Percentiles rank a stretch among this genome's conserved stretches.
phyloP scores from a whole-genome alignment of 73 alveolate genomes.

The Paramecium sexaurelia region DNA sequence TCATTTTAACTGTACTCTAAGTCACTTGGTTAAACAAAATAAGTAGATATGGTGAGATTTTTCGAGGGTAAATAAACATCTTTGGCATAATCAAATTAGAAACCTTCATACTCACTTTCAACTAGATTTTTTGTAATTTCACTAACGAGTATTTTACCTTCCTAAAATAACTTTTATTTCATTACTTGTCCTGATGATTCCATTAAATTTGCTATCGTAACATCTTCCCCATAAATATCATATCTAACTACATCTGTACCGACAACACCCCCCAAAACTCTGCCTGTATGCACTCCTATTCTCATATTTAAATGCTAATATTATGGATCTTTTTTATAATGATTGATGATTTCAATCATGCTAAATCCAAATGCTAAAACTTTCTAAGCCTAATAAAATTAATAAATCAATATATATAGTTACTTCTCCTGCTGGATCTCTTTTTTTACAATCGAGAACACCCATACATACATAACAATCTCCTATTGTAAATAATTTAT shows the following conservation, averaged over 20 bases:
- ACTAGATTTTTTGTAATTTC: constrained; percentile 86
- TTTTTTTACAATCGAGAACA: constrained; percentile 87
- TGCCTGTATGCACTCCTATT: constrained; percentile 91
- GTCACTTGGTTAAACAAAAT: constrained; percentile 45
- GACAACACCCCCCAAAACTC: constrained; percentile 84
- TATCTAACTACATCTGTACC: constrained; percentile 95
- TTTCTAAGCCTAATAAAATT: neutral
- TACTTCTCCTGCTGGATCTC: constrained; percentile 94
- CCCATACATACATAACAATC: constrained; percentile 98
- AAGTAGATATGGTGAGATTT: constrained; percentile 45
- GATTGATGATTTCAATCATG: constrained; percentile 91
- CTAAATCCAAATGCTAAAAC: constrained; percentile 77
- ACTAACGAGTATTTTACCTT: constrained; percentile 91
- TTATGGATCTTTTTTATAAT: constrained; percentile 79
- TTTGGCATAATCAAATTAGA: constrained; percentile 55
- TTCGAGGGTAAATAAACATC: constrained; percentile 49
- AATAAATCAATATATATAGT: too few species aligned
- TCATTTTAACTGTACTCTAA: neutral
- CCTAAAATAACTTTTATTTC: neutral
- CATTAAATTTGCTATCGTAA: constrained; percentile 96
- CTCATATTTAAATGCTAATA: constrained; percentile 82
- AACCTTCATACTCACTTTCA: constrained; percentile 63
- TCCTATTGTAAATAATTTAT: constrained; percentile 97
- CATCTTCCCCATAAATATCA: constrained; percentile 98
- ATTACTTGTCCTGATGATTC: constrained; percentile 83